phyloP scores from a whole-genome alignment of 2,329 filamentous ascomycete species.

The Didymella pinodella region DNA sequence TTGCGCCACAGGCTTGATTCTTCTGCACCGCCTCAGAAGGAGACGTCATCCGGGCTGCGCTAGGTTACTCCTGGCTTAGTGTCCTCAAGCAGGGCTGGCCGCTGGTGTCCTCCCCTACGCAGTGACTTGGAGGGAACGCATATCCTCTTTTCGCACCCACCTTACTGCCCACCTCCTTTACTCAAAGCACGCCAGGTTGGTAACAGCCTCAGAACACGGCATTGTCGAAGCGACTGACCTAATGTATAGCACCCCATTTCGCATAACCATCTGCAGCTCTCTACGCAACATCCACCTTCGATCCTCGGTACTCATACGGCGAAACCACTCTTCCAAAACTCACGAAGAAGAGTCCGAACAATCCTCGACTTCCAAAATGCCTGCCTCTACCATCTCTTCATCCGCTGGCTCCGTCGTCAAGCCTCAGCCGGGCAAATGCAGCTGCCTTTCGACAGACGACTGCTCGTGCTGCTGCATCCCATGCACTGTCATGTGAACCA shows the following conservation, averaged over 20 bases:
- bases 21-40: constrained; percentile 30
- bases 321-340: background rate
- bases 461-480: constrained; percentile 49
- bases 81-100: constrained; percentile 27
- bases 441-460: constrained; percentile 41
- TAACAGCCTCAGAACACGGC: background rate
- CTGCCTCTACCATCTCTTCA: constrained; percentile 45
- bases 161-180: background rate
- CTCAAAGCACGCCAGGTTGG: background rate
- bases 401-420: constrained; percentile 46
- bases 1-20: constrained; percentile 7
- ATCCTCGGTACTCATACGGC: background rate
- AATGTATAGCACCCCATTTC: constrained; percentile 8
- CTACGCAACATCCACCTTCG: background rate
- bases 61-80: constrained; percentile 27
- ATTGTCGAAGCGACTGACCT: constrained; percentile 15
- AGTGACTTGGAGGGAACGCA: constrained; percentile 9
- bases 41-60: constrained; percentile 35
- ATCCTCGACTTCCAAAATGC: constrained; percentile 33
- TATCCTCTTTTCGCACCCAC: background rate
- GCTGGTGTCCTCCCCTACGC: constrained; percentile 16
- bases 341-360: background rate
- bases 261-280: background rate
- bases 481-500: constrained; percentile 48
- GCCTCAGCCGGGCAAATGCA: constrained; percentile 43